These are phyloP conservation scores for Plasmodium berghei DNA, from an alignment of 169 alveolate genomes.

Conservation along the genomic window DNA sequence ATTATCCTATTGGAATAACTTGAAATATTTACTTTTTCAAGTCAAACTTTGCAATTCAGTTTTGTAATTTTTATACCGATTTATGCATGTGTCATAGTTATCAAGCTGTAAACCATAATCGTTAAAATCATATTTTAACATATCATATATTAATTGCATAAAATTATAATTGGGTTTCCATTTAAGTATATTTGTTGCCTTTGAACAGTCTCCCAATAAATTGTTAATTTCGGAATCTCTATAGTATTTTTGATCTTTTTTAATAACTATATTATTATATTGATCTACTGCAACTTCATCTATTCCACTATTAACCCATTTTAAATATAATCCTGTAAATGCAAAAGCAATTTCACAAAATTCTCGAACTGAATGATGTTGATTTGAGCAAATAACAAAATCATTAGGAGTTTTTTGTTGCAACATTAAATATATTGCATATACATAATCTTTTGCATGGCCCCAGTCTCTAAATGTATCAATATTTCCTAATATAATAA, in stretches of 20 bases:
- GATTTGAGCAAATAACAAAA: conserved; percentile 84
- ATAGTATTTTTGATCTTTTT: conserved; percentile 64
- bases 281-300: conserved; percentile 78
- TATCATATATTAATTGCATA: conserved; percentile 79
- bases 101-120: conserved; percentile 46
- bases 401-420: conserved; percentile 83
- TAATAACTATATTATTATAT: conserved; percentile 43
- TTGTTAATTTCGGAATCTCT: conserved; percentile 82
- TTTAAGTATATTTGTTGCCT: conserved; percentile 75
- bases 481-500: conserved; percentile 81
- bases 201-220: conserved; percentile 82
- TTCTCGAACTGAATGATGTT: conserved; percentile 76
- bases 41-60: too few relatives aligned
- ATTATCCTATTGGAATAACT: too few relatives aligned
- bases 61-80: neutral
- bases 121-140: conserved; percentile 77
- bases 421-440: conserved; percentile 87
- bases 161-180: conserved; percentile 78
- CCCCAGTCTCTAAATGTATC: conserved; percentile 90
- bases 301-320: conserved; percentile 80
- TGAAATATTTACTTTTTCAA: too few relatives aligned
- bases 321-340: conserved; percentile 59
- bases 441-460: conserved; percentile 86
- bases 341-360: conserved; percentile 78
- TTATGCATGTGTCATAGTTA: conserved; percentile 54